Conservation (phyloP, 495 filamentous ascomycete genomes). For the Podospora didyma region DNA sequence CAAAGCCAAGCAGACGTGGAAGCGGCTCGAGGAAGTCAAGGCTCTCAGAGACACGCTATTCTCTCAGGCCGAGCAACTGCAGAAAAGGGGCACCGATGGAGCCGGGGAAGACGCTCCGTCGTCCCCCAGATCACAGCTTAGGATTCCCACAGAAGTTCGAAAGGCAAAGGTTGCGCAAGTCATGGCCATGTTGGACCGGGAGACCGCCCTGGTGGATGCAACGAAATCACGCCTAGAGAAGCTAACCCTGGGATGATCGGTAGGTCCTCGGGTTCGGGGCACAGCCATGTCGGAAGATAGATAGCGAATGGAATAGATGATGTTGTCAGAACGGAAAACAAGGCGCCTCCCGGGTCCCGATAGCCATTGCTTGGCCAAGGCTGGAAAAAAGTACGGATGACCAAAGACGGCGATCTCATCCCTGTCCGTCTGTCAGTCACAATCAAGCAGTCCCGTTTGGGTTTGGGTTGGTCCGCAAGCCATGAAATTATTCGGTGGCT, state of each 20-base stretch:
- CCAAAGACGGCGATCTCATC: too few relatives aligned
- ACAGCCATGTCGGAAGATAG: slow-evolving; percentile 3
- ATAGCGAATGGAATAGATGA: slow-evolving; percentile 1
- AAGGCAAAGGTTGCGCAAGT: slow-evolving; percentile 65
- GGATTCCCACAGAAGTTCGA: slow-evolving; percentile 63
- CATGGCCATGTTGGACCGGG: slow-evolving; percentile 66
- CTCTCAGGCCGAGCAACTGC: slow-evolving; percentile 40
- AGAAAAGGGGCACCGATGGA: slow-evolving; percentile 23
- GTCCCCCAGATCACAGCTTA: slow-evolving; percentile 31
- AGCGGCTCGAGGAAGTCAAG: slow-evolving; percentile 47
- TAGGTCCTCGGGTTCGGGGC: neutral
- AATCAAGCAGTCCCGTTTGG: too few relatives aligned
- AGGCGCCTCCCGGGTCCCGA: too few relatives aligned
- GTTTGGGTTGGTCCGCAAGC: too few relatives aligned
- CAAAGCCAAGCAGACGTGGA: slow-evolving; percentile 35
- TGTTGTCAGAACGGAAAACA: too few relatives aligned
- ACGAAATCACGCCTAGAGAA: slow-evolving; percentile 31
- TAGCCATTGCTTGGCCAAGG: too few relatives aligned
- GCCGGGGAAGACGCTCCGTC: slow-evolving; percentile 27
- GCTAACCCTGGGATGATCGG: slow-evolving; percentile 23
- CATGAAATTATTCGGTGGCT: too few relatives aligned
- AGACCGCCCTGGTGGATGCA: slow-evolving; percentile 54
- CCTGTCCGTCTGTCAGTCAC: too few relatives aligned
- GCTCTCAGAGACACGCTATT: slow-evolving; percentile 48
- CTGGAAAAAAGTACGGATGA: too few relatives aligned